phyloP scores from a whole-genome alignment of 306 rosid species.

The Vigna mungo region DNA sequence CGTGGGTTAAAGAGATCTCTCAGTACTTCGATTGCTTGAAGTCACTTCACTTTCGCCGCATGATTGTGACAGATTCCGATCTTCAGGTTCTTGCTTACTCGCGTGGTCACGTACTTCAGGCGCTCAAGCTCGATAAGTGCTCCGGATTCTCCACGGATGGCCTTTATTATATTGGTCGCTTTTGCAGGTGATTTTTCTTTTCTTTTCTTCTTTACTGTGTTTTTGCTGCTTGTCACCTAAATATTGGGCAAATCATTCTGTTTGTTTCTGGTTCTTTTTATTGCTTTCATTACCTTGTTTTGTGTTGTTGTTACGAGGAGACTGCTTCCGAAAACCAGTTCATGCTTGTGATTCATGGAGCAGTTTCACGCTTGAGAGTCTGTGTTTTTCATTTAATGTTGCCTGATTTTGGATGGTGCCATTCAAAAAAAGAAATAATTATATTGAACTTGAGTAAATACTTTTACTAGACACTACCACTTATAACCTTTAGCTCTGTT shows the following conservation, averaged over 20 bases:
- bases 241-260: background rate
- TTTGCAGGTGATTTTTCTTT: slow-evolving; percentile 68
- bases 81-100: slow-evolving; percentile 69
- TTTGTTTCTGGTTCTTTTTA: background rate
- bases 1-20: slow-evolving; percentile 81
- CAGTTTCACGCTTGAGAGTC: slow-evolving; percentile 9
- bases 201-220: background rate
- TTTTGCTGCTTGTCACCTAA: background rate
- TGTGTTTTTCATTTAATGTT: slow-evolving; percentile 33
- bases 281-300: background rate
- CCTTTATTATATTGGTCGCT: slow-evolving; percentile 63
- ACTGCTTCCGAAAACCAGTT: slow-evolving; percentile 10
- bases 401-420: background rate
- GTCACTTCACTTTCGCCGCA: slow-evolving; percentile 85
- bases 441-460: background rate
- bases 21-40: slow-evolving; percentile 67
- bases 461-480: background rate
- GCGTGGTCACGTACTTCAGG: slow-evolving; percentile 69
- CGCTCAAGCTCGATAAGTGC: slow-evolving; percentile 89
- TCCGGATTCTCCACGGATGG: slow-evolving; percentile 96
- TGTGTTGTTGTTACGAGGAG: background rate
- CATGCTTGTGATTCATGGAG: background rate
- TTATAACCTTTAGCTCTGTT: background rate
- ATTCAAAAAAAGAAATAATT: background rate
- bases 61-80: slow-evolving; percentile 92